Percentiles rank a stretch among this genome's conserved stretches.
These are phyloP conservation scores for Linnemannia zychae DNA, from an alignment of 192 early-diverging fungal genomes.

Conservation along the genomic window DNA sequence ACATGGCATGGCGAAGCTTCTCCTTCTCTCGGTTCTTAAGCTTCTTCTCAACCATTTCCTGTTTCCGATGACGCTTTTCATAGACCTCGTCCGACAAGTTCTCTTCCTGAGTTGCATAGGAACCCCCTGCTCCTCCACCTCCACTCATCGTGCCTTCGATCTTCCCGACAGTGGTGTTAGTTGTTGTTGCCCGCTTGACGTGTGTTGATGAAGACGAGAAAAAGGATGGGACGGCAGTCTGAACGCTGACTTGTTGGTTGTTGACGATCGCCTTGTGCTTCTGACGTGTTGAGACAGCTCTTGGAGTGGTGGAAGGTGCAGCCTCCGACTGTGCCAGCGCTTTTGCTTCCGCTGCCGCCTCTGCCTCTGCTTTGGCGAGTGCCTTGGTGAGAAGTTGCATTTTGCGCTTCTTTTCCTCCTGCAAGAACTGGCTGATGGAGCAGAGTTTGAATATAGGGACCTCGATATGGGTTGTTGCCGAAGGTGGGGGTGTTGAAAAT, in stretches of 20 bases:
- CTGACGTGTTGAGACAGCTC: constrained; percentile 42
- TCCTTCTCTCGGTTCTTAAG: constrained; percentile 71
- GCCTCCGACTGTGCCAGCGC: constrained; percentile 7
- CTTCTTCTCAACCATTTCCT: constrained; percentile 68
- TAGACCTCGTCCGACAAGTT: constrained; percentile 60
- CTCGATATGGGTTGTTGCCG: constrained; percentile 40
- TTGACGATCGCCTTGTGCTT: constrained; percentile 47
- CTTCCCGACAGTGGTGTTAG: constrained; percentile 32
- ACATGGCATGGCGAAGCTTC: constrained; percentile 64
- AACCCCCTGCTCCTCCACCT: background rate
- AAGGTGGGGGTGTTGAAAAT: constrained; percentile 7
- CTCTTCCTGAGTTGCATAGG: constrained; percentile 22
- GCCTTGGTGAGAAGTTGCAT: constrained; percentile 44
- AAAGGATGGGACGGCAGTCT: constrained; percentile 32
- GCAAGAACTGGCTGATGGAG: constrained; percentile 38
- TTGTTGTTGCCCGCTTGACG: constrained; percentile 31
- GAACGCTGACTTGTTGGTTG: constrained; percentile 41
- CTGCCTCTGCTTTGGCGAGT: constrained; percentile 47
- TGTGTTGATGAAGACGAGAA: constrained; percentile 2
- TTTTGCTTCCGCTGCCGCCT: constrained; percentile 21
- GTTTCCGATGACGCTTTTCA: constrained; percentile 64
- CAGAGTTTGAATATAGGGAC: constrained; percentile 51
- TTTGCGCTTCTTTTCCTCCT: constrained; percentile 51
- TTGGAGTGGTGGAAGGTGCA: constrained; percentile 1
- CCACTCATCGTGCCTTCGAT: constrained; percentile 15